Conservation (phyloP, 2,329 filamentous ascomycete species). For the Acrocalymma vagum region DNA sequence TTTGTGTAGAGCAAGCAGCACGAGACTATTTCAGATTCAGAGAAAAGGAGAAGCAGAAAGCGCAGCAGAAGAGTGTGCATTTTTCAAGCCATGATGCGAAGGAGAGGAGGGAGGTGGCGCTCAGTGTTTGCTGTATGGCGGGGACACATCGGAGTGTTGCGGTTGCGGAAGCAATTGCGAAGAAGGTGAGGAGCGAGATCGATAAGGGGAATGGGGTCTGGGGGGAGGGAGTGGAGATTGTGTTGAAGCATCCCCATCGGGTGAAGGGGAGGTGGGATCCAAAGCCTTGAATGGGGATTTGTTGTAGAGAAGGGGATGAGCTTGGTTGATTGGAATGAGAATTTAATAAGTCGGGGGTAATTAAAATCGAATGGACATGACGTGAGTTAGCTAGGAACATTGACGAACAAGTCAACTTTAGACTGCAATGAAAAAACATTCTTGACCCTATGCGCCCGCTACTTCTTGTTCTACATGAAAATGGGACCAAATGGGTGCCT, state of each 20-base stretch:
- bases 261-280: conserved; percentile 26
- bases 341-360: no score
- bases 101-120: conserved; percentile 12
- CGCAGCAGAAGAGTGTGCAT: not conserved
- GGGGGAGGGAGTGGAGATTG: conserved; percentile 26
- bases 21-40: no score
- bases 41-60: conserved; percentile 1
- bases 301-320: no score
- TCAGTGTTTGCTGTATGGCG: conserved; percentile 33
- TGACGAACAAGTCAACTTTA: no score
- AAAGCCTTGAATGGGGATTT: conserved; percentile 3
- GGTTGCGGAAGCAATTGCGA: conserved; percentile 36
- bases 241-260: conserved; percentile 39
- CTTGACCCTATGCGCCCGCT: no score
- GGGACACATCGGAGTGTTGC: conserved; percentile 44
- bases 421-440: no score
- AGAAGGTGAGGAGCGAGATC: conserved; percentile 24
- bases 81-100: not conserved
- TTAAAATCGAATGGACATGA: no score
- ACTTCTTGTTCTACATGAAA: conserved; percentile 33
- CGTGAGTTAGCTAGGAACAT: no score
- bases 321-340: no score
- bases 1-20: no score
- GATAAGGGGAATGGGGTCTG: conserved; percentile 11
- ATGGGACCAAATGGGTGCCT: conserved; percentile 9